Base-by-base conservation (phyloP, 768 basidiomycete genomes). In the Nevesoporus exiguus region DNA sequence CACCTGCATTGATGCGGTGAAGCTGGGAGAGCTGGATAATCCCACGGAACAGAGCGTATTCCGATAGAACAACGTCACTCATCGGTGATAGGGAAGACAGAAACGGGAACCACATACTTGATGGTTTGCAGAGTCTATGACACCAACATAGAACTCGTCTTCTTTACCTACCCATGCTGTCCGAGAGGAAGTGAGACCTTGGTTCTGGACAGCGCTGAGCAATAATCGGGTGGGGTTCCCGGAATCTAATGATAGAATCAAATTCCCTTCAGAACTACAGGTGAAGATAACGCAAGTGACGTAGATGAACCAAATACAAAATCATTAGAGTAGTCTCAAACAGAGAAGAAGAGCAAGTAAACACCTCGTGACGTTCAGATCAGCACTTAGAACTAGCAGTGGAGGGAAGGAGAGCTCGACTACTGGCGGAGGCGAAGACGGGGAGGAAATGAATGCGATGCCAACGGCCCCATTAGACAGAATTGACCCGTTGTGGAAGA, bases 391-490 rank as follows among this genome's bases (percentile, higher is more conserved):
- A 0, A 73, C 61, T 7, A 68, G 63, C 25, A 83, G 63, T 9
- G 76, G 79, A 9, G 75, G 71, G 55, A 72, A 76, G 7, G 65
- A 57, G 49, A 73, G 59, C 30, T 58, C 58, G 5, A 62, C 27
- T 2, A 40, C 36, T 0, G 67, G 61, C 0, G 54, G 51, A 41
- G 55, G 49, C 46, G 56, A 49, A 44, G 31, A 39, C 11, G 47
- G 11, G 7, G 52, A 65, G 41, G 61, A 49, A 43, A 56, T 52
- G 25, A 85, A 57, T 0, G 80, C 86, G 7, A 93, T 52, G 0
- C 89, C 90, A 11, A 91, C 80, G 4, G 88, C 88, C 7, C 90
- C 90, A 7, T 78, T 74, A 0, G 80, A 82, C 51, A 78, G 67
- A 24, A 89, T 76, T 1, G 75, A 64, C 34, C 75, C 71, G 47